These are phyloP conservation scores for Colletotrichum spaethianum DNA, from an alignment of 2,329 filamentous ascomycete species.

Conservation along the genomic window DNA sequence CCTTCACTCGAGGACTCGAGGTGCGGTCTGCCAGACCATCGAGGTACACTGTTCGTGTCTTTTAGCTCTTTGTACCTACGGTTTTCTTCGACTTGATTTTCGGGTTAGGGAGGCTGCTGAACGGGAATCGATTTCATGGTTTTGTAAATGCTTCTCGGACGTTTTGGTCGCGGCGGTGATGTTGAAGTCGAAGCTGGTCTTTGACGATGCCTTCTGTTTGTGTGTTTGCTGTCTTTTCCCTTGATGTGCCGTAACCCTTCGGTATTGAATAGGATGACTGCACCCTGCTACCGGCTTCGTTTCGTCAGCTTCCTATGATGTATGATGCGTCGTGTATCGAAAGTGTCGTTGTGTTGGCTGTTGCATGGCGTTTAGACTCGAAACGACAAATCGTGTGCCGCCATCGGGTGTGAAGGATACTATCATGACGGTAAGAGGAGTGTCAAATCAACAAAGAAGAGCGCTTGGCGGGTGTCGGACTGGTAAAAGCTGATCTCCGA, in stretches of 20 bases:
- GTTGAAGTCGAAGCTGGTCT: background rate
- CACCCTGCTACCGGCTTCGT: background rate
- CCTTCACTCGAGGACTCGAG: conserved; percentile 6
- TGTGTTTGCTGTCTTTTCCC: background rate
- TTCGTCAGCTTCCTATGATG: background rate
- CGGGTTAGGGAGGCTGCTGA: conserved; percentile 38
- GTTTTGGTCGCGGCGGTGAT: background rate
- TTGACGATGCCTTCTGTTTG: background rate
- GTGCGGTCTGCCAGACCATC: background rate
- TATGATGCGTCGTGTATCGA: background rate
- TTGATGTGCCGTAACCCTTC: background rate
- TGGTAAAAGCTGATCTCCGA: background rate
- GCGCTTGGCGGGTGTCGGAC: background rate
- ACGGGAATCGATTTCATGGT: conserved; percentile 20
- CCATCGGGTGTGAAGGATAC: background rate
- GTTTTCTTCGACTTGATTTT: conserved; percentile 30
- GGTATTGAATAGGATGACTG: background rate
- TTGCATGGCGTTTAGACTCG: background rate
- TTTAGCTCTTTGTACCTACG: conserved; percentile 39
- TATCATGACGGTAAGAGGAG: background rate
- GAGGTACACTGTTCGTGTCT: conserved; percentile 22
- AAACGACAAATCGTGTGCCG: background rate
- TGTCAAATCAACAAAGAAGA: too few species aligned
- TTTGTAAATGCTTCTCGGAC: background rate
- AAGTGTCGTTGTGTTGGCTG: background rate